These are phyloP conservation scores for Brassica hybrid DNA, from an alignment of 441 rosid genomes.

Conservation along the genomic window DNA sequence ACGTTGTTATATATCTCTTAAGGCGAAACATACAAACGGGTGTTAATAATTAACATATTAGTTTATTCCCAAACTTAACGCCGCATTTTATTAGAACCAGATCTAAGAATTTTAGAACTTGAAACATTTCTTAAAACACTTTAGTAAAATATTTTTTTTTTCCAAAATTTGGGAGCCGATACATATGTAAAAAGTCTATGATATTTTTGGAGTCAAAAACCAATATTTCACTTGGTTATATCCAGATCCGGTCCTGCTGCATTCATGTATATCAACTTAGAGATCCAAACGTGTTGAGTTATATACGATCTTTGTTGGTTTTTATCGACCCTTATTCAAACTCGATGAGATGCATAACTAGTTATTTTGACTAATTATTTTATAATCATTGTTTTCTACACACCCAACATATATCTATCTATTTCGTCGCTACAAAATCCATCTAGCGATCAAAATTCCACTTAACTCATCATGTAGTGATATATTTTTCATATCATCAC, in stretches of 20 bases:
- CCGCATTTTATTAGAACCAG: not conserved
- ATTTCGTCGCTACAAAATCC: slow-evolving; percentile 6
- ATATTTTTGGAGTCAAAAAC: too few relatives aligned
- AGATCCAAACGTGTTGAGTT: not conserved
- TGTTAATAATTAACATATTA: not conserved
- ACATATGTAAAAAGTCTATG: too few relatives aligned
- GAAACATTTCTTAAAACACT: too few relatives aligned
- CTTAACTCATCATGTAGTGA: slow-evolving; percentile 26
- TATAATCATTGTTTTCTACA: slow-evolving; percentile 10
- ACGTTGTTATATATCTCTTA: not conserved
- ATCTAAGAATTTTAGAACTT: too few relatives aligned
- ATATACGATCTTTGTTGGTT: not conserved
- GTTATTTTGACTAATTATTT: not conserved
- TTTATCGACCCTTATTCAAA: not conserved
- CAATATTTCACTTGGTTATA: too few relatives aligned
- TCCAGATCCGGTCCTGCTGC: too few relatives aligned
- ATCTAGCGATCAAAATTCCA: slow-evolving; percentile 20
- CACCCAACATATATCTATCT: not conserved
- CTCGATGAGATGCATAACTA: not conserved
- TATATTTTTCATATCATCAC: not conserved
- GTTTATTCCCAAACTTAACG: not conserved
- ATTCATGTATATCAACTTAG: not conserved
- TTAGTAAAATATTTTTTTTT: too few relatives aligned
- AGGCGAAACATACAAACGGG: not conserved
- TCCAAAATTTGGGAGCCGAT: too few relatives aligned